Base-by-base conservation (phyloP, 2,329 filamentous ascomycete genomes). In the Colletotrichum sidae region DNA sequence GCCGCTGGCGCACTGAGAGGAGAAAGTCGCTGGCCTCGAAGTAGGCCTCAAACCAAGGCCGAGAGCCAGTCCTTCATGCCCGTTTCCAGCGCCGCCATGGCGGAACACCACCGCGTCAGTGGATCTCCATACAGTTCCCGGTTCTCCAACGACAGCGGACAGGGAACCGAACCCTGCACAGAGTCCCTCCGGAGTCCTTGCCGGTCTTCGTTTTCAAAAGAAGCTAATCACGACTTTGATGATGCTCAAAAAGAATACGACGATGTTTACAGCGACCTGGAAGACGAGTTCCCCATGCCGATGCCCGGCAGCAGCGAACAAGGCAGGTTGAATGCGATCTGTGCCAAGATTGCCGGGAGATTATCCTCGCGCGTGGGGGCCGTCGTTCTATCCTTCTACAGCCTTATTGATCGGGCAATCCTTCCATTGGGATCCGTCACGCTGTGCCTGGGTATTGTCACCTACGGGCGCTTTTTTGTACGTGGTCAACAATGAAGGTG, bases 391-490 rank as follows among this genome's bases (percentile, higher is more conserved):
- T 74, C 90, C 45, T 76, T 84, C 1, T 93, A 94, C 76, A 83
- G 88, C 53, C 73, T 90, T 8, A 80, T 96, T 37, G 93, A 97
- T 74, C 88, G 94, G 55, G 84, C 90, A 2, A 90, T 96, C 66
- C 79, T 97, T 39, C 84, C 93, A 0, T 84, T 97, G 44, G 93
- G 92, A 2, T 97, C 94, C 71, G 79, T 92, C 47, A 86, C 89
- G 0, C 77, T 97, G 13, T 81, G 86, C 17, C 91, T 89, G 4
- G 95, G 95, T 6, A 85, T 91, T 41, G 85, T 92, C 37, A 89
- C 93, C 0, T 94, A 92, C 73, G 92, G 89, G 34, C 92, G 94
- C 35, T 91, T 97, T 69, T 96, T 96, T 76, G 92, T 94, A 84
- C 86, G 92, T 84, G 45, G 42, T 34, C 25, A 25, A 25, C 25